phyloP scores from a whole-genome alignment of 2,329 filamentous ascomycete genomes.

The Mycosphaerelloides madeirae region DNA sequence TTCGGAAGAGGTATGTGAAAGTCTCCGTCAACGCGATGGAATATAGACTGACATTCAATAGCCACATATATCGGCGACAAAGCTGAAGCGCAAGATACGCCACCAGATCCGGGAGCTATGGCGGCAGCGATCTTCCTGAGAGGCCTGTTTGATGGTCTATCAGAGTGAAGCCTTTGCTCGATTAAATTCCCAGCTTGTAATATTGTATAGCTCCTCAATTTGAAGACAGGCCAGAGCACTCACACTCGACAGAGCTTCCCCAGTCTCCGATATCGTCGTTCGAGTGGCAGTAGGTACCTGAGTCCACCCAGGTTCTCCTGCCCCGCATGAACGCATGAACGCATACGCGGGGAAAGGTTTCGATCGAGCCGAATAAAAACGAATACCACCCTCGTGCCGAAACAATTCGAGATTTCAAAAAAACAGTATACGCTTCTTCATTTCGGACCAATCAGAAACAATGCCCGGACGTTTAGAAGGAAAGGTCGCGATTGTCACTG shows the following conservation, averaged over 20 bases:
- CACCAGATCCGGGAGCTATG: slow-evolving; percentile 37
- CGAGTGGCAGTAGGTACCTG: no score
- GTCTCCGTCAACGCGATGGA: no score
- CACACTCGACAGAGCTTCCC: no score
- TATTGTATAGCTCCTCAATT: no score
- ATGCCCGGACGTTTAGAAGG: slow-evolving; percentile 21
- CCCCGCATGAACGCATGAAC: slow-evolving; percentile 1
- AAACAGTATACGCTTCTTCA: no score
- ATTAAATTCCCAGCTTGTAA: no score
- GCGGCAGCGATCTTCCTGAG: slow-evolving; percentile 34
- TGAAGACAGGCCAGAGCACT: no score
- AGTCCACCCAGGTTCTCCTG: not conserved
- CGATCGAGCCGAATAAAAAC: not conserved
- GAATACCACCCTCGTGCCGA: no score
- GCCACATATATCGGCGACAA: slow-evolving; percentile 35
- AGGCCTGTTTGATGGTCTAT: slow-evolving; percentile 26
- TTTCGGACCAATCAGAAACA: not conserved
- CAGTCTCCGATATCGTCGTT: no score
- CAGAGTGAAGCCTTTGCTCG: slow-evolving; percentile 8
- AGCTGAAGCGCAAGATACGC: slow-evolving; percentile 22
- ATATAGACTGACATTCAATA: slow-evolving; percentile 1
- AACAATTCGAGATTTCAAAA: no score
- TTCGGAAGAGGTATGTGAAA: slow-evolving; percentile 31
- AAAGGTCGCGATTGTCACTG: slow-evolving; percentile 48
- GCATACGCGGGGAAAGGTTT: slow-evolving; percentile 3